phyloP scores from a whole-genome alignment of 805 yeast genomes.

The Cyberlindnera mycetangii region DNA sequence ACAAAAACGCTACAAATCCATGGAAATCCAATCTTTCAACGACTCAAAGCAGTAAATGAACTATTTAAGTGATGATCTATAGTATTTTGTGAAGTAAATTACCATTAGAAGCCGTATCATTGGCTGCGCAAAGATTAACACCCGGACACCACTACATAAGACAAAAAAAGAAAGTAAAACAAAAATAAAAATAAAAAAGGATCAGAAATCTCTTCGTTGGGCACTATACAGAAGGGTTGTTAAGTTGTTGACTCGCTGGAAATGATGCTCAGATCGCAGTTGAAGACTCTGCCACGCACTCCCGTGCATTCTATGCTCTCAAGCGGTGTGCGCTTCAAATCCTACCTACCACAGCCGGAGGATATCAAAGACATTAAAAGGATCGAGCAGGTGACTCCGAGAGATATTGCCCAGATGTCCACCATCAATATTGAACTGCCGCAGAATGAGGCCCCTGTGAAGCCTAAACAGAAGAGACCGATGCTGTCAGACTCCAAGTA shows the following conservation, averaged over 20 bases:
- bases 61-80: background rate
- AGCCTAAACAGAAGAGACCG: constrained; percentile 32
- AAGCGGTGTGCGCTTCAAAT: constrained; percentile 12
- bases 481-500: constrained; percentile 36
- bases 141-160: background rate
- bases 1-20: too few relatives aligned
- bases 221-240: background rate
- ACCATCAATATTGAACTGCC: constrained; percentile 24
- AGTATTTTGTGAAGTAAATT: background rate
- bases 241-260: background rate
- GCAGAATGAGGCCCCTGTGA: constrained; percentile 32
- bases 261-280: constrained; percentile 12
- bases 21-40: too few relatives aligned
- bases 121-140: background rate
- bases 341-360: constrained; percentile 6
- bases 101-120: background rate
- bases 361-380: constrained; percentile 13
- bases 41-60: background rate
- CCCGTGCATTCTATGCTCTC: background rate
- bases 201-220: background rate
- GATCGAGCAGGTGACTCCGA: constrained; percentile 20
- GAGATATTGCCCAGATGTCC: constrained; percentile 27
- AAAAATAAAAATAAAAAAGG: constrained; percentile 5
- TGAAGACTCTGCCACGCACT: constrained; percentile 6
- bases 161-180: constrained; percentile 6